Base-by-base conservation (phyloP, 1,284 basidiomycete genomes). In the Cryptococcus sp. region DNA sequence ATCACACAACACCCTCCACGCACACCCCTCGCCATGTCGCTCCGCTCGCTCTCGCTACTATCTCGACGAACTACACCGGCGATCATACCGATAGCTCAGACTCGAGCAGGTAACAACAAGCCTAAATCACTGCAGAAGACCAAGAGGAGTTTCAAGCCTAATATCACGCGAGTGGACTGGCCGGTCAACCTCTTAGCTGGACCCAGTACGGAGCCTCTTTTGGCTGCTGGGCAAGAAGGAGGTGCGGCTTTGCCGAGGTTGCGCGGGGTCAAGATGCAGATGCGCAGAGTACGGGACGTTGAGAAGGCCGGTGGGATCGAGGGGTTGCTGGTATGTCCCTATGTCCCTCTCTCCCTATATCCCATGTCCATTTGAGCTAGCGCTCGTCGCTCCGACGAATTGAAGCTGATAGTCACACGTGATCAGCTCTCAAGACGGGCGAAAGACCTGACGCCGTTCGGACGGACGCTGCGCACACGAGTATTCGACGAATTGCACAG, bases 51-150 rank as follows among this genome's bases (percentile, higher is more conserved):
- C 3, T 49, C 59, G 20, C 54, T 70, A 1, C 64, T 72, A 11
- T 44, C 62, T 13, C 68, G 69, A 27, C 47, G 56, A 10, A 64
- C 71, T 11, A 66, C 73, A 57, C 73, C 75, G 6, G 55, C 75
- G 7, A 70, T 78, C 60, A 58, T 78, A 38, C 71, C 71, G n/a
- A 68, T 78, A 41, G 67, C 75, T 13, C 55, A 62, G 11, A 61
- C 60, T 31, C 54, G 66, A 50, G 61, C 67, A 65, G 93, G 93
- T 41, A 93, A 95, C 83, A 93, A 88, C 73, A 90, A 94, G 53
- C 91, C 93, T 0, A 89, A 91, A 78, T 95, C 92, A 22, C 87
- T 90, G 74, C 85, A 88, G 76, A 94, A 94, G 81, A 94, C 93
- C n/a, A 87, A 90, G 51, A 82, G 93, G 47, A 85, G 86, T 47